A percentile compares a stretch with the other conserved stretches of the same genome.
phyloP scores from a whole-genome alignment of 176 grass and related monocot species.

The maize (Zea mays) region DNA sequence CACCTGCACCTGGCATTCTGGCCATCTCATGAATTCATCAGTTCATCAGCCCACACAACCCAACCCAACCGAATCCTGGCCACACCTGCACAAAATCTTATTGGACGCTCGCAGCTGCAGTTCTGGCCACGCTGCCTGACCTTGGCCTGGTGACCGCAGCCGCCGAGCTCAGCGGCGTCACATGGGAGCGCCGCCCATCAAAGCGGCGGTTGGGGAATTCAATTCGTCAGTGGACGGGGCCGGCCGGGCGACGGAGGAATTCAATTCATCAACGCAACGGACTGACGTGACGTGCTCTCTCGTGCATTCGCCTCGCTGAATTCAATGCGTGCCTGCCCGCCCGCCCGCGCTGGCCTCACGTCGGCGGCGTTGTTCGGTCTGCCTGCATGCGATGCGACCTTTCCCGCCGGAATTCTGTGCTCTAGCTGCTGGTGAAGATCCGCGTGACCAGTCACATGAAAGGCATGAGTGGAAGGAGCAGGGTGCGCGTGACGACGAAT shows the following conservation, averaged over 20 bases:
- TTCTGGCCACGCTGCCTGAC: no score
- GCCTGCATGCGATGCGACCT: background rate
- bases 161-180: no score
- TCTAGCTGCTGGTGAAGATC: background rate
- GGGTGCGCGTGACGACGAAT: no score
- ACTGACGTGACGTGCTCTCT: background rate
- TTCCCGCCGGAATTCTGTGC: background rate
- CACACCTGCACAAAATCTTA: no score
- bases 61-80: no score
- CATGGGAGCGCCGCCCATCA: background rate
- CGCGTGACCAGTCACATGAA: background rate
- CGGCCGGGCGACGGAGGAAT: background rate
- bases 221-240: conserved; percentile 29
- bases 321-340: background rate
- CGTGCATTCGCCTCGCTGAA: background rate
- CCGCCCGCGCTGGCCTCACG: background rate
- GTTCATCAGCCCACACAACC: no score
- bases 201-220: conserved; percentile 1
- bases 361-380: background rate
- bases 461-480: background rate
- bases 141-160: no score
- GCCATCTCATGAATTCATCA: no score
- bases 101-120: no score
- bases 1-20: no score
- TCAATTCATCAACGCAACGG: background rate